Evolutionary conservation across 345 rosid genomes (phyloP), one percentile per base, ranked within the genome.

Genomic region (Hevea brasiliensis): DNA sequence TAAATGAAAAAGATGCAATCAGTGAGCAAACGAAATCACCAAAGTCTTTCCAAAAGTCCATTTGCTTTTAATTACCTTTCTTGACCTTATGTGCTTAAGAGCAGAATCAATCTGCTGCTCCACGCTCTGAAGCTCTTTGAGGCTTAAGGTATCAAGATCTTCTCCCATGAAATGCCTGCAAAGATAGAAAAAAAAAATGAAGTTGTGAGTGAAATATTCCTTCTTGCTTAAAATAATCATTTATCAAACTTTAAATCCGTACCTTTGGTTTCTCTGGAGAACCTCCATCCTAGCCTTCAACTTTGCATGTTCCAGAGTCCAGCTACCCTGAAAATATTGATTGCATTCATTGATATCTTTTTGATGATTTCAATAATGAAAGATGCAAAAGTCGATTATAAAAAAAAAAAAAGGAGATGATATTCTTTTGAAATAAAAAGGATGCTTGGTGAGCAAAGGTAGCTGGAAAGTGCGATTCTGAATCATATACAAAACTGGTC

Each of bases 81-180:
- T 89, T 64, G 93, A 75, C 72, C 93, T 81, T 23, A 89, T 77
- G 77, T 85, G 90, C 76, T 92, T 92, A 71, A 92, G 89, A 56
- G 91, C 87, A 56, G 87, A 81, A 74, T 85, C 93, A 56, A 90
- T 86, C 80, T 94, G 97, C 14, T 88, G 92, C 83, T 92, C 98
- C 85, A 94, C 77, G 76, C 82, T 89, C 60, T 92, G 95, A 67
- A 92, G 92, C 76, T 87, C 93, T 77, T 87, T 89, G 67, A 90
- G 84, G 65, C 84, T 92, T 76, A 95, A 67, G 23, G 87, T 47
- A 11, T 87, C 94, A 67, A 95, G 86, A 60, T 89, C 95, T 75
- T 95, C 98, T 65, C 99, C 99, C 94, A 83, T 86, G 73, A 86
- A 86, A 80, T 95, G 85, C 90, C 99, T 95, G 79, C 67, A 83